Percentiles rank a stretch among this genome's conserved stretches.
Conservation (phyloP, 139 green algal genomes). For the Chlorella sp. region DNA sequence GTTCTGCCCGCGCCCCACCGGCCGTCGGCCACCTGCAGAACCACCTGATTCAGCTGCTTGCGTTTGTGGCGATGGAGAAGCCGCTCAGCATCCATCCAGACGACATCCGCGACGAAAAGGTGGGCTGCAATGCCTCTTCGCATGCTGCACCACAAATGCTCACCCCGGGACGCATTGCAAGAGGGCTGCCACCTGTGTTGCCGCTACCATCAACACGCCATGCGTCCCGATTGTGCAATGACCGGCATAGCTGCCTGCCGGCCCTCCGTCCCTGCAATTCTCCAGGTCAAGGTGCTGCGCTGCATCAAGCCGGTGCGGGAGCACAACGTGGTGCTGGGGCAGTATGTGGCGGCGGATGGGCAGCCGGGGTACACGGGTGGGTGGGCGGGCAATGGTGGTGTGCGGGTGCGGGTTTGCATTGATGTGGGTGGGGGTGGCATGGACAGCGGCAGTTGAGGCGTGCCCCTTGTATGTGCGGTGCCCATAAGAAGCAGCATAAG, state of each 20-base stretch:
- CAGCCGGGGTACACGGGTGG: neutral
- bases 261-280: neutral
- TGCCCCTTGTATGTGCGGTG: too few species aligned
- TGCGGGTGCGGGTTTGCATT: too few species aligned
- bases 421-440: too few species aligned
- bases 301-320: constrained; percentile 68
- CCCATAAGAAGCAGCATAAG: too few species aligned
- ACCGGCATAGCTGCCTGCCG: neutral
- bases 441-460: too few species aligned
- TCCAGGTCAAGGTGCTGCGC: constrained; percentile 75
- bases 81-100: constrained; percentile 87
- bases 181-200: neutral
- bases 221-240: neutral
- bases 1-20: neutral
- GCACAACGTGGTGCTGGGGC: constrained; percentile 87
- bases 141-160: neutral
- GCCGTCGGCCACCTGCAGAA: constrained; percentile 56
- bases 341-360: constrained; percentile 78
- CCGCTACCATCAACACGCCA: neutral
- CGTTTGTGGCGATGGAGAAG: constrained; percentile 89
- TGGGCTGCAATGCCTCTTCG: constrained; percentile 22
- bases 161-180: neutral
- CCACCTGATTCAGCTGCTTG: constrained; percentile 78
- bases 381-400: neutral
- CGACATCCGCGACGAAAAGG: constrained; percentile 96